Base-by-base conservation (phyloP, 257 asterid genomes). In the Echium plantagineum region DNA sequence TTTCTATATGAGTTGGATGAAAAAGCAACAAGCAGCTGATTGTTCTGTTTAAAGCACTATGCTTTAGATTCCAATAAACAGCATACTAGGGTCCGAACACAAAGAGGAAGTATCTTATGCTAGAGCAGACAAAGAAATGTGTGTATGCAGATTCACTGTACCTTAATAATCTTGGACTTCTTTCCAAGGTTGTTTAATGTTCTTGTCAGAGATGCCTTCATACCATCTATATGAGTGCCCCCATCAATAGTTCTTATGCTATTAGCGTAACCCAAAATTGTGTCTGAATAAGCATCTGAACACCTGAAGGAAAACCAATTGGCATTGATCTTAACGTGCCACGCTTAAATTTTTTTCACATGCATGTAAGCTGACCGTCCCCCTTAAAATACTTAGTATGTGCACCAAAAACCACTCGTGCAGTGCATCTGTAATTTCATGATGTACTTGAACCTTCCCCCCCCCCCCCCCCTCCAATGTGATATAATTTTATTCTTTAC, bases 201-300 rank as follows among this genome's bases (percentile, higher is more conserved):
- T 80, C 95, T 88, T 12, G 97, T 93, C 57, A 93, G 66, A 55
- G 98, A 84, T 63, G 94, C 86, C 73, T 89, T 93, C 66, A 84
- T 81, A 60, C 98, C 98, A 35, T 93, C 98, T 68, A 93, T 86
- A 63, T 93, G 98, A 69, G 98, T 89, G 62, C 98, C 98, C 67
- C 98, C 98, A 66, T 93, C 98, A 69, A 86, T 70, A 26, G 97
- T 93, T 61, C 98, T 79, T 77, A 93, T 86, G 87, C 98, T 86
- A 80, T 93, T 93, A 10, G 98, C 98, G 76, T 89, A 93, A 65
- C 98, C 97, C 64, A 89, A 80, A 73, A 93, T 64, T 46, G 86
- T 89, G 71, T 93, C 98, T 51, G 94, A 86, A 78, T 93, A 93
- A 17, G 94, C 84, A 83, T 89, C 98, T 55, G 94, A 81, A 77